Conservation (phyloP, 192 early-diverging fungal species). For the Backusella sp. region DNA sequence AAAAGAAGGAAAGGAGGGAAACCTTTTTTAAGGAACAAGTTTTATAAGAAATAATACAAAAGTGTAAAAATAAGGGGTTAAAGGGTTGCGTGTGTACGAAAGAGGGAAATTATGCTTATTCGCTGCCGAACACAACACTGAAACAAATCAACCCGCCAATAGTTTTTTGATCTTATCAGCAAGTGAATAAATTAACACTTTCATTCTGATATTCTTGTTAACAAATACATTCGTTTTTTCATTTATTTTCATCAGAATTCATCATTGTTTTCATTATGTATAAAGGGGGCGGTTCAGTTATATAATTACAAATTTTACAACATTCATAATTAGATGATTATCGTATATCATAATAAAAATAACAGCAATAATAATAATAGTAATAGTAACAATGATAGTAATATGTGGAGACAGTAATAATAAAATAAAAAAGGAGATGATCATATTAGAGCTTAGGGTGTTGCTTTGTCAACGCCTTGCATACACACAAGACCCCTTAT, state of each 20-base stretch:
- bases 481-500: neutral
- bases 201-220: neutral
- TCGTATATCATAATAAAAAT: neutral
- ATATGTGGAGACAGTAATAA: neutral
- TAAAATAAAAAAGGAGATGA: neutral
- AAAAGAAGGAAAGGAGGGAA: neutral
- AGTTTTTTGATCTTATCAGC: neutral
- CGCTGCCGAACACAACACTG: neutral
- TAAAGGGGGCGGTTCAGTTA: neutral
- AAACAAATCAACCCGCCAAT: neutral
- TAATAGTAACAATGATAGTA: neutral
- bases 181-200: neutral
- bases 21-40: slow-evolving; percentile 1
- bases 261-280: neutral
- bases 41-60: neutral
- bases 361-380: neutral
- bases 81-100: neutral
- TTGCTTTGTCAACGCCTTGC: slow-evolving; percentile 1
- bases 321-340: neutral
- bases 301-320: neutral
- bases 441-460: neutral
- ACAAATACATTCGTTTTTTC: neutral
- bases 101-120: neutral
- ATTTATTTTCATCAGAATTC: neutral
- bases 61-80: neutral